phyloP scores from a whole-genome alignment of 306 rosid species.

The Gastrolobium villosum region DNA sequence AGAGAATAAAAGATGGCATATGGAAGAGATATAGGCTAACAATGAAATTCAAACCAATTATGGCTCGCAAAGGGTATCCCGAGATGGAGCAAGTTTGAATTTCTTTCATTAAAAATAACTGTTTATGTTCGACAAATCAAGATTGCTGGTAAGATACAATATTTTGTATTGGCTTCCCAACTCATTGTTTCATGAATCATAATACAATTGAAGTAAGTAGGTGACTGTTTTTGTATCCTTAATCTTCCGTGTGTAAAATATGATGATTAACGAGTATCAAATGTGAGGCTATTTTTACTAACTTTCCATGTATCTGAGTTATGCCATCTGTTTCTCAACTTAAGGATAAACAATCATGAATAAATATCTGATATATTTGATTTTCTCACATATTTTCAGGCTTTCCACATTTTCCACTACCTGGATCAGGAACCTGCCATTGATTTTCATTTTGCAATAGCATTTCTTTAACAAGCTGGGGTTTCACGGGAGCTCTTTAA shows the following conservation, averaged over 20 bases:
- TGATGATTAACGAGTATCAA: no score
- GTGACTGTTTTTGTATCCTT: neutral
- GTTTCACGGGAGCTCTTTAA: no score
- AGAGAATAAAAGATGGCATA: constrained; percentile 70
- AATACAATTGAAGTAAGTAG: constrained; percentile 6
- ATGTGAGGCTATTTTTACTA: neutral
- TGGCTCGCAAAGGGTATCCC: constrained; percentile 73
- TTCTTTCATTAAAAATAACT: neutral
- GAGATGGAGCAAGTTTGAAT: constrained; percentile 49
- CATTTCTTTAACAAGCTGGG: no score
- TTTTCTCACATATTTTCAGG: neutral
- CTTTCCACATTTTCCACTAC: neutral
- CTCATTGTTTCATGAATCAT: neutral
- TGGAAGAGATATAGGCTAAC: constrained; percentile 60
- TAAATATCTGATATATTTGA: neutral
- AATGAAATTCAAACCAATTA: constrained; percentile 67
- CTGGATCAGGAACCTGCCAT: neutral
- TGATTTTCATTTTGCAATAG: neutral
- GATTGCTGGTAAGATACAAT: constrained; percentile 11
- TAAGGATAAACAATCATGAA: neutral
- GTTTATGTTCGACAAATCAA: neutral
- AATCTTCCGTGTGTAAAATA: no score
- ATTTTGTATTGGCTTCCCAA: neutral
- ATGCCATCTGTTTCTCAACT: neutral
- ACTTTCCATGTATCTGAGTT: neutral